Evolutionary conservation across 495 filamentous ascomycete genomes (phyloP).

Genomic region (Physcia stellaris): DNA sequence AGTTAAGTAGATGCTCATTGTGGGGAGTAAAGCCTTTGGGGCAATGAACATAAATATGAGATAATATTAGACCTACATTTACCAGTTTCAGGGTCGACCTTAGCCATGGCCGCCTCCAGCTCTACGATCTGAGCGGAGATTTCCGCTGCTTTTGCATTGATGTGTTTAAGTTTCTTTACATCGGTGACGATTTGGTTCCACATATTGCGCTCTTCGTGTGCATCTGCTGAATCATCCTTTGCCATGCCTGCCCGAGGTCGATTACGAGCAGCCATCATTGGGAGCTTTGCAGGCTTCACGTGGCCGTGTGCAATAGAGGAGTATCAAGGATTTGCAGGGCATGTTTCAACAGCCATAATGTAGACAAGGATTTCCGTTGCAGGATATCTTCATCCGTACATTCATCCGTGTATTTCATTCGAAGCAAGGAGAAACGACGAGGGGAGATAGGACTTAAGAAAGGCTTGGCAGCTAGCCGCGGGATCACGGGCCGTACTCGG

Average conservation of each 20-base stretch:
- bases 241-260: constrained; percentile 21
- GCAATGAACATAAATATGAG: too few relatives aligned
- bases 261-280: constrained; percentile 24
- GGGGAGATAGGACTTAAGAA: too few relatives aligned
- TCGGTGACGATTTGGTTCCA: constrained; percentile 49
- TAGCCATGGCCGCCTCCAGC: constrained; percentile 25
- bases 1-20: too few relatives aligned
- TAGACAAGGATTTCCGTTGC: too few relatives aligned
- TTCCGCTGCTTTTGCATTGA: constrained; percentile 20
- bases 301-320: too few relatives aligned
- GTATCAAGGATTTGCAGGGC: too few relatives aligned
- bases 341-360: neutral
- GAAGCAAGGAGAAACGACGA: too few relatives aligned
- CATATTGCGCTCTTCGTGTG: constrained; percentile 47
- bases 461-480: too few relatives aligned
- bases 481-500: too few relatives aligned
- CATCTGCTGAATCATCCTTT: constrained; percentile 27
- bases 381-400: too few relatives aligned
- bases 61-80: constrained; percentile 34
- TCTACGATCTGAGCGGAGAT: constrained; percentile 38
- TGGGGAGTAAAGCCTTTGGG: too few relatives aligned
- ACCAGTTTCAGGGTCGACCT: constrained; percentile 22
- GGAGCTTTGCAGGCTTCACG: neutral
- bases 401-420: too few relatives aligned
- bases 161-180: constrained; percentile 22